Percentiles rank a stretch among this genome's conserved stretches.
Evolutionary conservation across 768 basidiomycete species (phyloP).

Genomic region (Pleurotus ostreatus): DNA sequence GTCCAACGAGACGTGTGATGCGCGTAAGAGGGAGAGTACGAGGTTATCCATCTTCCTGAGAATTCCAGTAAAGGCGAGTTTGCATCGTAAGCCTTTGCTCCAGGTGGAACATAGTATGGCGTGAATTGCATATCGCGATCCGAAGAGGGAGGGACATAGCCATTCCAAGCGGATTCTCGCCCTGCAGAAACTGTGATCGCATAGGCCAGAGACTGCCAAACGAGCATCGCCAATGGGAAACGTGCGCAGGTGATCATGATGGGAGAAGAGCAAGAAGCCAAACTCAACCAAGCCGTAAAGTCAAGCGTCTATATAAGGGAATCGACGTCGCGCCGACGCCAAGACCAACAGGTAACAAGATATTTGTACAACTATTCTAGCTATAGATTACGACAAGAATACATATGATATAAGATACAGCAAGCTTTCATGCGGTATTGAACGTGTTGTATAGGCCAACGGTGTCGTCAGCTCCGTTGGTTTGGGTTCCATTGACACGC

Average conservation of each 20-base stretch:
- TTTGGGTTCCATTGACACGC: slow-evolving; percentile 26
- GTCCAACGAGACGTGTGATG: slow-evolving; percentile 50
- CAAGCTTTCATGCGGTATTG: slow-evolving; percentile 26
- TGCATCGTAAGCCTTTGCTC: slow-evolving; percentile 68
- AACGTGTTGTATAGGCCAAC: slow-evolving; percentile 79
- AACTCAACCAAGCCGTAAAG: neutral
- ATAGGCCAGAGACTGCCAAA: slow-evolving; percentile 10
- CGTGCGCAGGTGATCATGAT: slow-evolving; percentile 10
- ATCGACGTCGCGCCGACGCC: slow-evolving; percentile 8
- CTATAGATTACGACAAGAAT: neutral
- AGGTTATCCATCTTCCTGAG: slow-evolving; percentile 53
- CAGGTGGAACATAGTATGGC: slow-evolving; percentile 72
- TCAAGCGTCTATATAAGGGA: neutral
- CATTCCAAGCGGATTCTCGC: slow-evolving; percentile 65
- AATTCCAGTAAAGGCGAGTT: slow-evolving; percentile 64
- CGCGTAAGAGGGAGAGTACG: slow-evolving; percentile 47
- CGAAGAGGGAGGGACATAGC: slow-evolving; percentile 50
- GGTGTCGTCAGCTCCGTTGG: slow-evolving; percentile 67
- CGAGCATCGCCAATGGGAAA: slow-evolving; percentile 5
- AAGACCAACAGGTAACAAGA: too few species aligned
- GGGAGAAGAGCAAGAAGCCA: neutral
- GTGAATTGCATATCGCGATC: slow-evolving; percentile 43
- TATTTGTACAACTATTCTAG: too few species aligned
- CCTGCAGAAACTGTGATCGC: slow-evolving; percentile 10
- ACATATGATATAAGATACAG: neutral